These are phyloP conservation scores for Seiridium cupressi DNA, from an alignment of 2,329 filamentous ascomycete genomes.

Conservation along the genomic window DNA sequence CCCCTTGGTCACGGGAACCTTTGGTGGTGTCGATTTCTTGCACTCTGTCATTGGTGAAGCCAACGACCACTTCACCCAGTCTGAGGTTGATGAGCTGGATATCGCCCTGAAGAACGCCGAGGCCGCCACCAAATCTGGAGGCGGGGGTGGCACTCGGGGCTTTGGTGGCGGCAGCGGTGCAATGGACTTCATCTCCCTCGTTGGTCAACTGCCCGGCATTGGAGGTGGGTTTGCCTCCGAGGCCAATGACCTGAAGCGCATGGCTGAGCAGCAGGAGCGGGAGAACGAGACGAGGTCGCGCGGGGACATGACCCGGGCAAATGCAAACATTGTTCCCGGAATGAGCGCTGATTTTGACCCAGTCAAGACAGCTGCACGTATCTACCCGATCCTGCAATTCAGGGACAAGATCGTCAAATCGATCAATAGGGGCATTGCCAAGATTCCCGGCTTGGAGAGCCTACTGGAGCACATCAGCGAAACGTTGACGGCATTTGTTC, in stretches of 20 bases:
- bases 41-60: slow-evolving; percentile 78
- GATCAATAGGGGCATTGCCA: slow-evolving; percentile 82
- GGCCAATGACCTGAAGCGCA: slow-evolving; percentile 62
- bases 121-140: slow-evolving; percentile 38
- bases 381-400: slow-evolving; percentile 94
- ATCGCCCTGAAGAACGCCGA: slow-evolving; percentile 69
- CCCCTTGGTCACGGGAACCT: slow-evolving; percentile 72
- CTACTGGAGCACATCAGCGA: slow-evolving; percentile 94
- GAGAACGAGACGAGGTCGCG: slow-evolving; percentile 27
- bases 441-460: slow-evolving; percentile 85
- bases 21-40: slow-evolving; percentile 81
- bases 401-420: slow-evolving; percentile 89
- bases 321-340: slow-evolving; percentile 64
- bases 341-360: slow-evolving; percentile 78
- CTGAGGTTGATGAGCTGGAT: slow-evolving; percentile 80
- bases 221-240: slow-evolving; percentile 66
- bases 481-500: slow-evolving; percentile 85
- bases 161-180: slow-evolving; percentile 38
- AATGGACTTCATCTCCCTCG: slow-evolving; percentile 66
- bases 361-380: slow-evolving; percentile 72
- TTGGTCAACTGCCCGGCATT: slow-evolving; percentile 72
- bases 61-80: slow-evolving; percentile 81
- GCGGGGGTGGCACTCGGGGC: slow-evolving; percentile 35
- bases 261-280: slow-evolving; percentile 60
- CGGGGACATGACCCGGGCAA: slow-evolving; percentile 37